Base-by-base conservation (phyloP, 2,329 filamentous ascomycete genomes). In the Fulvia fulva region DNA sequence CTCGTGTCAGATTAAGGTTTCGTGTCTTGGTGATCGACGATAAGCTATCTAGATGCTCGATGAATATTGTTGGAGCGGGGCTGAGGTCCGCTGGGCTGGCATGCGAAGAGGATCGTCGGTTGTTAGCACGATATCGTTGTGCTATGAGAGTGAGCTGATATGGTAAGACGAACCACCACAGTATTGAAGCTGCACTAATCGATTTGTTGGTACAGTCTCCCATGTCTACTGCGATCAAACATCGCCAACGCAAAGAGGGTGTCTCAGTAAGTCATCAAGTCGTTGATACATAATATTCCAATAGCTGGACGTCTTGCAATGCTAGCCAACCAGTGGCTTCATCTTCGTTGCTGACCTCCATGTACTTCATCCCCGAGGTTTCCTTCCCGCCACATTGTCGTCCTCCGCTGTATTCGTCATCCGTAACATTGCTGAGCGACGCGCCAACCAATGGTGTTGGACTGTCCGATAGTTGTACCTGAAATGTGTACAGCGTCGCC, bases 11-110 rank as follows among this genome's bases (percentile, higher is more conserved):
- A 51, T 51, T 51, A 22, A 51, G 28, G 34, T 11, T 50, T 51
- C 14, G 14, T 12, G 4, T n/a, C 21, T 3, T n/a, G 30, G 28
- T 22, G 19, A 51, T 51, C 49, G 49, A 37, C 49, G 49, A 51
- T 51, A 51, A n/a, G n/a, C 49, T 37, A 28, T 37, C 28, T 9
- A 22, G 49, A 51, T 51, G 14, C n/a, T 21, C 49, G 49, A 51
- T 51, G 26, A 9, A 22, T 22, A 28, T 34, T 22, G 3, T 41
- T 22, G 14, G n/a, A 16, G 19, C 37, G 19, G 49, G 49, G 3
- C 49, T 22, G 6, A 12, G 49, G 49, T 51, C 49, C 49, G 49
- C 28, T 37, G 22, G 8, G 11, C 37, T 21, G 8, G 28, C 28
- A 30, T 11, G n/a, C 22, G 28, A 22, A 19, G 34, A 16, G 28